Evolutionary conservation across 257 asterid genomes (phyloP).

Genomic region (Solanum ahanhuiri): DNA sequence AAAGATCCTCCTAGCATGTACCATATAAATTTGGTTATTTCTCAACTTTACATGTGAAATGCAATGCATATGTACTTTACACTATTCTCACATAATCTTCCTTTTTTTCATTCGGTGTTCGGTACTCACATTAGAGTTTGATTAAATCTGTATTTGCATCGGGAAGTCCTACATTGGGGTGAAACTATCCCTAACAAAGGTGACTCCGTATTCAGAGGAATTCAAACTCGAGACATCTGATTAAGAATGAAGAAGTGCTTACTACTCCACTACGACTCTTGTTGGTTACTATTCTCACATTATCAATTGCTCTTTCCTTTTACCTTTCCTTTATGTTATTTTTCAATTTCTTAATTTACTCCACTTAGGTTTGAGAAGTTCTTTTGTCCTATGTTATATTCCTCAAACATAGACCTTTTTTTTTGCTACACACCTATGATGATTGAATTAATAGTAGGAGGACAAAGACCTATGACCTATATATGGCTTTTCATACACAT

Average conservation of each 20-base stretch:
- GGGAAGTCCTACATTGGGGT: accelerated
- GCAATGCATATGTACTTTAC: slow-evolving; percentile 1
- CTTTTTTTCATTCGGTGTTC: accelerated
- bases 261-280: neutral
- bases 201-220: accelerated
- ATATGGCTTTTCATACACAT: neutral
- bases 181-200: neutral
- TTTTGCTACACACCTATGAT: neutral
- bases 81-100: neutral
- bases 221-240: accelerated
- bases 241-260: too few relatives aligned
- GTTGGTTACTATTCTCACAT: neutral
- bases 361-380: slow-evolving; percentile 5
- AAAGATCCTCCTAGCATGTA: neutral
- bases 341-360: neutral
- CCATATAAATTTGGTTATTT: neutral
- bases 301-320: neutral
- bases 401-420: neutral
- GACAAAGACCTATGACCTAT: neutral
- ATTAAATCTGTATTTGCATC: accelerated
- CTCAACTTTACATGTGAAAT: neutral
- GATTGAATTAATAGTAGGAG: neutral
- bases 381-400: slow-evolving; percentile 1
- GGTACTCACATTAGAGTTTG: accelerated
- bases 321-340: neutral